phyloP scores from a whole-genome alignment of 768 basidiomycete species.

The Russula abietina region DNA sequence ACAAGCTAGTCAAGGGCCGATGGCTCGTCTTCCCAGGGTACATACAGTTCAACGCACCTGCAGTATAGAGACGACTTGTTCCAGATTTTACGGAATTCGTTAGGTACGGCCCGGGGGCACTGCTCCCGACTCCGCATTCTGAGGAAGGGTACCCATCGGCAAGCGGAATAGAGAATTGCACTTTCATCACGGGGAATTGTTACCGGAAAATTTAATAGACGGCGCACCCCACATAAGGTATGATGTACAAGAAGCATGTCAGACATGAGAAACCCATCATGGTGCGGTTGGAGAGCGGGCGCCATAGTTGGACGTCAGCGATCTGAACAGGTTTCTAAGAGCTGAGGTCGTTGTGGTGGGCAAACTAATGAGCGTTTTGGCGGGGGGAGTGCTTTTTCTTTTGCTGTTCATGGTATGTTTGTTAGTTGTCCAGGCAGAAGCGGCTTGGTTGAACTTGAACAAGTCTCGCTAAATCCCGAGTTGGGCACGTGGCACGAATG shows the following conservation, averaged over 20 bases:
- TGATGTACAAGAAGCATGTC: constrained; percentile 20
- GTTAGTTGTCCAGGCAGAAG: not conserved
- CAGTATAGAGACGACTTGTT: constrained; percentile 4
- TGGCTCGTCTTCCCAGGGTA: constrained; percentile 5
- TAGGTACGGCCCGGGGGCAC: not conserved
- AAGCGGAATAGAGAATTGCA: not conserved
- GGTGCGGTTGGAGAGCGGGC: constrained; percentile 20
- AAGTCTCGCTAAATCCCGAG: not conserved
- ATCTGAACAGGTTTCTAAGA: not conserved
- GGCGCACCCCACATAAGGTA: constrained; percentile 8
- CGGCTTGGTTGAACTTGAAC: not conserved
- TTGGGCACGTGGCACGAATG: not conserved
- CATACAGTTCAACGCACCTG: not conserved
- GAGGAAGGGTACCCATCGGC: not conserved
- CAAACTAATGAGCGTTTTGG: not conserved
- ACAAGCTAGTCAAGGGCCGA: constrained; percentile 1
- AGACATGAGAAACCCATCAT: constrained; percentile 8
- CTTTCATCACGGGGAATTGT: constrained; percentile 1
- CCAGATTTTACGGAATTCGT: constrained; percentile 11
- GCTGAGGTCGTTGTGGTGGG: not conserved
- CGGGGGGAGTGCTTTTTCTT: not conserved
- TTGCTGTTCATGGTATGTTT: not conserved
- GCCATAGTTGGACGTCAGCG: not conserved
- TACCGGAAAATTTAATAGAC: constrained; percentile 2
- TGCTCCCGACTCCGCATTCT: not conserved